phyloP scores from a whole-genome alignment of 2,329 filamentous ascomycete genomes.

The Microdochium paspali region DNA sequence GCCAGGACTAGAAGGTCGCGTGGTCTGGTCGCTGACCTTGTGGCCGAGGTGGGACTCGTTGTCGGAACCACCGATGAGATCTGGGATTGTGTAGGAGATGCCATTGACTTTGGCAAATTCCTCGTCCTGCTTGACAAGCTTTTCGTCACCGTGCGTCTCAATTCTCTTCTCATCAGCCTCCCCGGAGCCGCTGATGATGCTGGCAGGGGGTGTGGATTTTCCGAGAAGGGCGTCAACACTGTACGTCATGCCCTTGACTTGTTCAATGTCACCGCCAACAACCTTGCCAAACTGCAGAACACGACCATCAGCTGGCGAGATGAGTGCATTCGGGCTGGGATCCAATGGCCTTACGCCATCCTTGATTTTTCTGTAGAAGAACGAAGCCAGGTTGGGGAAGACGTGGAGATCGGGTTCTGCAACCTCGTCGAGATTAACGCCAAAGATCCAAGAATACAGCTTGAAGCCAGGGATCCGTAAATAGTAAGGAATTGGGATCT shows the following conservation, averaged over 20 bases:
- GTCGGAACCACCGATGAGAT: slow-evolving; percentile 67
- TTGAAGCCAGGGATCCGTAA: slow-evolving; percentile 84
- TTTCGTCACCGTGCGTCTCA: slow-evolving; percentile 40
- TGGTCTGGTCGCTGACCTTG: slow-evolving; percentile 62
- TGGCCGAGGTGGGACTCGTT: slow-evolving; percentile 34
- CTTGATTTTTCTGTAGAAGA: slow-evolving; percentile 94
- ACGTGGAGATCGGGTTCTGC: slow-evolving; percentile 78
- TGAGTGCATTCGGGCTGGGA: slow-evolving; percentile 65
- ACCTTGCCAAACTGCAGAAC: slow-evolving; percentile 90
- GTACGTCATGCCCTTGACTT: slow-evolving; percentile 98
- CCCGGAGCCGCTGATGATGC: background rate
- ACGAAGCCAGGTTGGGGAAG: slow-evolving; percentile 88
- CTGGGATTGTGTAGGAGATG: slow-evolving; percentile 87
- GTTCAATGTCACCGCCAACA: slow-evolving; percentile 88
- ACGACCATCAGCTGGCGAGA: slow-evolving; percentile 85
- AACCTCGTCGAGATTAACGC: slow-evolving; percentile 83
- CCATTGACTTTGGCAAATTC: slow-evolving; percentile 93
- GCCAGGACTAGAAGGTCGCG: slow-evolving; percentile 46
- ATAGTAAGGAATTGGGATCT: slow-evolving; percentile 79
- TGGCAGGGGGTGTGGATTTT: slow-evolving; percentile 20
- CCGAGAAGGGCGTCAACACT: slow-evolving; percentile 88
- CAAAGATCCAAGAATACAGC: slow-evolving; percentile 83
- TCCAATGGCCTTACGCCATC: slow-evolving; percentile 81
- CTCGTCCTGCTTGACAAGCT: slow-evolving; percentile 69
- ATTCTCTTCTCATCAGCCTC: slow-evolving; percentile 9